Evolutionary conservation across 305 asterid species (phyloP).

Genomic region (Fraxinus xanthoxyloides): DNA sequence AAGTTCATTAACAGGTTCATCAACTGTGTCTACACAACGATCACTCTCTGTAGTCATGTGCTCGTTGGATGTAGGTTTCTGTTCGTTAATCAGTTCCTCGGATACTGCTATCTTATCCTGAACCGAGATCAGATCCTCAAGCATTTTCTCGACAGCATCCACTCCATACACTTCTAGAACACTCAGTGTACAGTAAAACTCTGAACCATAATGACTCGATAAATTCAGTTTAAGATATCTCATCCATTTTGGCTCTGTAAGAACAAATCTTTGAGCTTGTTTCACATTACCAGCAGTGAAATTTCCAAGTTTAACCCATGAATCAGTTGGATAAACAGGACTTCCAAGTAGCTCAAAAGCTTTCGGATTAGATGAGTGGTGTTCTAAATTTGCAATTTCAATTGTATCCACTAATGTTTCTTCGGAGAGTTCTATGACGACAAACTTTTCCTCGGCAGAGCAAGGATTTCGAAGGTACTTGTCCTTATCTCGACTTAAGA

Average conservation of each 20-base stretch:
- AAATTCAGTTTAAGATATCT: constrained; percentile 75
- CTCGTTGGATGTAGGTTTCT: constrained; percentile 39
- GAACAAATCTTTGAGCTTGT: constrained; percentile 66
- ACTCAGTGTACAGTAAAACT: constrained; percentile 89
- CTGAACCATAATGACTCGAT: constrained; percentile 80
- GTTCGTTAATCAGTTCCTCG: constrained; percentile 38
- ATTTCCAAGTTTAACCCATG: constrained; percentile 80
- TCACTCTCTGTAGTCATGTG: constrained; percentile 35
- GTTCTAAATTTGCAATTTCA: constrained; percentile 84
- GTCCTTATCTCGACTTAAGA: constrained; percentile 79
- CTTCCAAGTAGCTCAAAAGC: constrained; percentile 82
- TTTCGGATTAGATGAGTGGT: constrained; percentile 83
- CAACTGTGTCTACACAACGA: constrained; percentile 38
- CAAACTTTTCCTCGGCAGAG: constrained; percentile 83
- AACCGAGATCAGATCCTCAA: constrained; percentile 72
- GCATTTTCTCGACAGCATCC: constrained; percentile 97
- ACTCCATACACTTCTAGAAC: constrained; percentile 86
- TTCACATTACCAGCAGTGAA: constrained; percentile 77
- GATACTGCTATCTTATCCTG: constrained; percentile 52
- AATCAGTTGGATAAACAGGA: constrained; percentile 80
- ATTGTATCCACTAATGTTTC: constrained; percentile 79
- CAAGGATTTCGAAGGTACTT: constrained; percentile 95
- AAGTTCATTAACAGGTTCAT: constrained; percentile 36
- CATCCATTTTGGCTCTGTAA: constrained; percentile 90
- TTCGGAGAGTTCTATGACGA: constrained; percentile 87